Evolutionary conservation across 768 basidiomycete genomes (phyloP).

Genomic region (Multifurca ochricompacta): DNA sequence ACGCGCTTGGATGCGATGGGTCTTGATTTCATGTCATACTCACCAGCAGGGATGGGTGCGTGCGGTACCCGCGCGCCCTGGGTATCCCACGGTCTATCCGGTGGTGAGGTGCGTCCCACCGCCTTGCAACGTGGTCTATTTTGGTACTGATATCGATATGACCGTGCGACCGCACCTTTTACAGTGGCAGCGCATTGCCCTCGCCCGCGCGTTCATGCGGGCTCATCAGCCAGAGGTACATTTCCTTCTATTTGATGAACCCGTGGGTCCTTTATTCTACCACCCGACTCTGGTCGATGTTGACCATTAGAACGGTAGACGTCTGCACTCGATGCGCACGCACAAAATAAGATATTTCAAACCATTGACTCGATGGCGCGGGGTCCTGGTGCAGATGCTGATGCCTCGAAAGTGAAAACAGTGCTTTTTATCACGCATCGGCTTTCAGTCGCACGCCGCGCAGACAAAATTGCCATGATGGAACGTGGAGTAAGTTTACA

Average conservation of each 20-base stretch:
- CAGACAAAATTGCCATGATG: conserved; percentile 86
- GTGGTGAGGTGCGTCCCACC: conserved; percentile 62
- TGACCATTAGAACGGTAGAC: conserved; percentile 39
- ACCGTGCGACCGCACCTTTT: conserved; percentile 15
- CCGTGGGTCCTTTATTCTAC: conserved; percentile 39
- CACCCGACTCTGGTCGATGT: background rate
- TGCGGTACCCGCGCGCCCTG: conserved; percentile 32
- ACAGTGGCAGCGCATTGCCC: conserved; percentile 85
- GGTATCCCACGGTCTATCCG: conserved; percentile 62
- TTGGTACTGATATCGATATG: background rate
- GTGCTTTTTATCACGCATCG: conserved; percentile 82
- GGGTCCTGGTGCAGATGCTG: conserved; percentile 36
- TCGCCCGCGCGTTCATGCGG: conserved; percentile 84
- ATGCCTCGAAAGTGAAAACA: conserved; percentile 47
- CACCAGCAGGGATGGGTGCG: conserved; percentile 30
- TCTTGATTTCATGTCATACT: conserved; percentile 38
- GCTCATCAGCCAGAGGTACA: conserved; percentile 68
- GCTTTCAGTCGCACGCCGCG: conserved; percentile 70
- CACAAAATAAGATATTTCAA: conserved; percentile 73
- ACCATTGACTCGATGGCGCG: conserved; percentile 62
- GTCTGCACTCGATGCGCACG: conserved; percentile 71
- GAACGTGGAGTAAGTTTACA: conserved; percentile 49
- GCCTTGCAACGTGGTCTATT: background rate
- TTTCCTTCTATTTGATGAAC: conserved; percentile 79
- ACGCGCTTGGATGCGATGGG: conserved; percentile 63